phyloP scores from a whole-genome alignment of 2,329 filamentous ascomycete species.

The Monosporascus sp. region DNA sequence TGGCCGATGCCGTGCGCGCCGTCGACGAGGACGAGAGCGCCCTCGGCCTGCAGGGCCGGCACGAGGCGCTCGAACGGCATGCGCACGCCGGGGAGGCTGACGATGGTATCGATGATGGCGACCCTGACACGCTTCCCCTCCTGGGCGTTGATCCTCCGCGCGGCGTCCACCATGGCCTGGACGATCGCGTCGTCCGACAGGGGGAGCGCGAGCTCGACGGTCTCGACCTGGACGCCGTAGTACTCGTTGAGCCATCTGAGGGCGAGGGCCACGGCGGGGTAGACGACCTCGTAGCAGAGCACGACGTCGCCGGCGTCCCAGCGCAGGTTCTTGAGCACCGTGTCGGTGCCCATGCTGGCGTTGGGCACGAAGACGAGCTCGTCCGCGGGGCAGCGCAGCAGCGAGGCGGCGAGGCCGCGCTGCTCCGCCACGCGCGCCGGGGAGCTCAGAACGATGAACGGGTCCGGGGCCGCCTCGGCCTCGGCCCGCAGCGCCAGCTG shows the following conservation, averaged over 20 bases:
- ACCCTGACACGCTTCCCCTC: conserved; percentile 48
- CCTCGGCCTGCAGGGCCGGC: conserved; percentile 47
- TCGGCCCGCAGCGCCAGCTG: conserved; percentile 18
- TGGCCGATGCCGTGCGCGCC: conserved; percentile 63
- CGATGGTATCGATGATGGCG: conserved; percentile 61
- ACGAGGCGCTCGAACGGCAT: conserved; percentile 60
- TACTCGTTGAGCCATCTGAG: conserved; percentile 55
- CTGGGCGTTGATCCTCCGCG: conserved; percentile 27
- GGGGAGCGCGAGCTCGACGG: conserved; percentile 40
- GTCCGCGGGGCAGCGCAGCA: conserved; percentile 14
- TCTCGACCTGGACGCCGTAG: conserved; percentile 40
- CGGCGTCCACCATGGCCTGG: conserved; percentile 41
- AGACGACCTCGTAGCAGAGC: conserved; percentile 58
- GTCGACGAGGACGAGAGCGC: conserved; percentile 57
- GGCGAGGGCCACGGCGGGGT: conserved; percentile 55
- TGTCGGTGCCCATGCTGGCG: conserved; percentile 59
- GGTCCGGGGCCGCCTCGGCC: conserved; percentile 22
- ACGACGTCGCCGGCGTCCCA: conserved; percentile 54
- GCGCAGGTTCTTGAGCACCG: conserved; percentile 54
- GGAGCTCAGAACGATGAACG: conserved; percentile 24
- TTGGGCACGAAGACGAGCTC: conserved; percentile 57
- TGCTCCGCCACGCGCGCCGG: conserved; percentile 12
- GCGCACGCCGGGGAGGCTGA: conserved; percentile 57
- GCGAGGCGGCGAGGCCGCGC: conserved; percentile 10
- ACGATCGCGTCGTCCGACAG: conserved; percentile 51